Base-by-base conservation (phyloP, 2,329 filamentous ascomycete genomes). In the Falciphora oryzae region DNA sequence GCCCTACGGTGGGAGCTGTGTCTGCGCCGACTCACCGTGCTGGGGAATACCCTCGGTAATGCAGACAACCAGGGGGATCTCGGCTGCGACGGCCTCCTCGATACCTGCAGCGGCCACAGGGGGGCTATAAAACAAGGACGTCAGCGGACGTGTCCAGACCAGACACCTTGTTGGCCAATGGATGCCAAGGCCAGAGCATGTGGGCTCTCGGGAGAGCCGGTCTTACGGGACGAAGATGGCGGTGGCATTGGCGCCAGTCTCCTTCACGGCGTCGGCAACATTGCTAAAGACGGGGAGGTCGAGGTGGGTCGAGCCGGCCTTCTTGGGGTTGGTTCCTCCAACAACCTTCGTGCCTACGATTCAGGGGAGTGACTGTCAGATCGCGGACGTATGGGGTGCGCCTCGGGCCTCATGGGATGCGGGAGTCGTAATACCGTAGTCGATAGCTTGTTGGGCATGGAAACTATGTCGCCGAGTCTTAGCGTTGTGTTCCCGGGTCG, bases 31-130 rank as follows among this genome's bases (percentile, higher is more conserved):
- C 86, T 73, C 85, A 94, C 92, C 93, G 80, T 97, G 93, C 81
- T 97, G 94, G 71, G 93, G 94, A 73, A 97, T 97, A 77, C 94
- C 94, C 85, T 98, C 94, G 67, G 94, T 98, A 75, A 98, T 98
- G 79, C 93, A 97, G 74, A 99, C 95, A 73, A 96, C 91, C 68
- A 99, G 88, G 70, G 93, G 92, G 66, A 99, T 89, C 82, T 99
- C 95, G 71, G 95, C 95, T 72, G 85, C 82, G 75, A 99, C 89
- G 72, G 95, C 95, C 83, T 99, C 95, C 81, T 98, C 94, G 72
- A 99, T 99, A 87, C 93, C 90, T 72, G 89, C 89, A 69, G 95
- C 95, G 70, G 95, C 95, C 73, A 98, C 77, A 70, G 95, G 92
- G 69, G 95, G 95, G 69, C 92, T 95, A 73, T 69, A 53, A 58